Evolutionary conservation across 768 basidiomycete genomes (phyloP), one percentile per base, ranked within the genome.

Genomic region (Lanmaoa pseudosensibilis): DNA sequence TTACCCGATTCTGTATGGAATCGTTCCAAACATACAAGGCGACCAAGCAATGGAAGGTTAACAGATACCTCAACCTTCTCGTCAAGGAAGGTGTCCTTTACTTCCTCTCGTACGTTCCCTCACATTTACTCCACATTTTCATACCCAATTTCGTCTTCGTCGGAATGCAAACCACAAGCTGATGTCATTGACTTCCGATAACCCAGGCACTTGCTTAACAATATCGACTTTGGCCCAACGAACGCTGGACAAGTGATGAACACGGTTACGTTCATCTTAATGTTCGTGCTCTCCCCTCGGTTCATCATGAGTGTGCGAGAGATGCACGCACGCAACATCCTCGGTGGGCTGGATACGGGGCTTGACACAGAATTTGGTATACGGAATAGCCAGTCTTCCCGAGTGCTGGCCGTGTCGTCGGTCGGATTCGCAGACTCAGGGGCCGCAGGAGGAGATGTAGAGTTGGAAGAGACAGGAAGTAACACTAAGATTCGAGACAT

Each of bases 281-380:
- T 62, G 53, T 65, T 47, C 19, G n/a, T 38, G 10, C 45, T 66
- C 46, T 30, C 59, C 4, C 59, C 65, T 13, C 62, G 65, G 9
- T 67, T 66, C 46, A 55, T 66, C 27, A 46, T 66, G 19, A 62
- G 38, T 43, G 46, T 66, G 27, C 62, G 65, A 12, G 57, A 56
- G 27, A 1, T 59, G 44, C 25, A 62, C 39, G 1, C 15, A 5
- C 39, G 15, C 18, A 55, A n/a, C n/a, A 5, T 41, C 12, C 3
- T 18, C 5, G n/a, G 9, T 16, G 32, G 19, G n/a, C 10, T 25
- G 38, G 34, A 34, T 5, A 13, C 5, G 1, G 54, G 49, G 30
- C 38, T 65, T 25, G 64, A 65, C 25, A 34, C 39, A 18, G 64
- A 55, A 16, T 65, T 65, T n/a, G 64, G 64, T 1, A 23, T 64